Evolutionary conservation across 805 yeast species (phyloP), one percentile per base, ranked within the genome.

Genomic region (Vanderwaltozyma verrucispora): DNA sequence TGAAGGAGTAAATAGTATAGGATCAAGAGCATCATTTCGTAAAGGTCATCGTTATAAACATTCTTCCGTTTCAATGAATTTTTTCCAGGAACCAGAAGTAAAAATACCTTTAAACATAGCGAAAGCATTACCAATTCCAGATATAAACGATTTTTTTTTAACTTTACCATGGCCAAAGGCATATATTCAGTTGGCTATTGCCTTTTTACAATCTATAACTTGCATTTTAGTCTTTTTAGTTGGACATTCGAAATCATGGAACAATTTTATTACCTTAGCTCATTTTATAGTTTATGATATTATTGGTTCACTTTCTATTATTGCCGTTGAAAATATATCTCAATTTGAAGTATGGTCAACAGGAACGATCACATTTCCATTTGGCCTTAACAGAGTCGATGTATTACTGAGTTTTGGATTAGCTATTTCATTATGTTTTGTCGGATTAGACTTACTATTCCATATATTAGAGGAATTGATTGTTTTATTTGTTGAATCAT

Each of bases 31-130:
- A 1, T 77, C 82, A 0, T 84, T 77, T 50, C 77, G 98, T 67
- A 77, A 88, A 48, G 98, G 98, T 6, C 98, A 89, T 60, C 73
- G 89, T 48, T 89, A 89, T 56, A 89, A 89, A 56, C 97, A 89
- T 59, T 87, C 96, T 3, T 87, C 96, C 8, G 95, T 89, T 5
- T 86, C 95, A 5, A 82, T 89, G 92, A 88, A 89, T 58, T 72
- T 89, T 56, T 89, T 92, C 56, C 95, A 85, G 59, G 96, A 89
- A 53, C 95, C 96, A 1, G 81, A 87, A 13, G 74, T 68, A 29
- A 68, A 78, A 27, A 77, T 81, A 4, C 81, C 87, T 1, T 71
- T 79, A 46, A 84, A 87, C 14, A 76, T 87, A 8, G 96, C 96
- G 2, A 79, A 74, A 18, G 60, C 73, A 1, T 52, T 63, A 30